Conservation (phyloP, 371 early-diverging fungal species). For the Pancytospora philotis region DNA sequence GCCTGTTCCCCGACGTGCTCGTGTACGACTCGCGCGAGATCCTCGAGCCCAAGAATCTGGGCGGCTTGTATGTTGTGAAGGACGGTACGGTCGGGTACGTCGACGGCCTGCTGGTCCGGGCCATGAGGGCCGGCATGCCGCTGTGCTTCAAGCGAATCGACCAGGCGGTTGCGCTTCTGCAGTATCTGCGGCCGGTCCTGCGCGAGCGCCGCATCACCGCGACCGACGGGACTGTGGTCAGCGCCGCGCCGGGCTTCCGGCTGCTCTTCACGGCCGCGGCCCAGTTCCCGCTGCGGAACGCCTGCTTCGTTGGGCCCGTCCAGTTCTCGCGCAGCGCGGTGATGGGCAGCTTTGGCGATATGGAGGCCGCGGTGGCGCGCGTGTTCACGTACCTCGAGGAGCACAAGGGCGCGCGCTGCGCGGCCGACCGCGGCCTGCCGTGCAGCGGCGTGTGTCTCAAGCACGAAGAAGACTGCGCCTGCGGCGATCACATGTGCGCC, state of each 20-base stretch:
- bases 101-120: conserved; percentile 78
- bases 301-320: conserved; percentile 40
- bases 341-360: neutral
- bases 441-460: conserved; percentile 18
- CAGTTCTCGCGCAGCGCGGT: conserved; percentile 4
- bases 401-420: conserved; percentile 10
- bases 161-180: conserved; percentile 56
- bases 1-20: conserved; percentile 4
- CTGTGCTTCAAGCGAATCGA: conserved; percentile 93
- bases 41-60: conserved; percentile 29
- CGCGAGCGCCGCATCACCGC: conserved; percentile 17
- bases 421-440: neutral
- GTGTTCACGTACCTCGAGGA: neutral
- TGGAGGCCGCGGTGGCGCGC: neutral
- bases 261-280: conserved; percentile 37
- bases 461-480: conserved; percentile 3
- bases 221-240: conserved; percentile 17
- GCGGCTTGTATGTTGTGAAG: conserved; percentile 56
- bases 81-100: conserved; percentile 73
- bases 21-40: conserved; percentile 46
- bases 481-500: conserved; percentile 1
- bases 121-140: conserved; percentile 79
- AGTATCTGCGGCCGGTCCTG: conserved; percentile 34
- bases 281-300: conserved; percentile 9
- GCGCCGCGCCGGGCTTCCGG: conserved; percentile 27